Conservation (phyloP, 306 rosid species). For the Bauhinia variegata region DNA sequence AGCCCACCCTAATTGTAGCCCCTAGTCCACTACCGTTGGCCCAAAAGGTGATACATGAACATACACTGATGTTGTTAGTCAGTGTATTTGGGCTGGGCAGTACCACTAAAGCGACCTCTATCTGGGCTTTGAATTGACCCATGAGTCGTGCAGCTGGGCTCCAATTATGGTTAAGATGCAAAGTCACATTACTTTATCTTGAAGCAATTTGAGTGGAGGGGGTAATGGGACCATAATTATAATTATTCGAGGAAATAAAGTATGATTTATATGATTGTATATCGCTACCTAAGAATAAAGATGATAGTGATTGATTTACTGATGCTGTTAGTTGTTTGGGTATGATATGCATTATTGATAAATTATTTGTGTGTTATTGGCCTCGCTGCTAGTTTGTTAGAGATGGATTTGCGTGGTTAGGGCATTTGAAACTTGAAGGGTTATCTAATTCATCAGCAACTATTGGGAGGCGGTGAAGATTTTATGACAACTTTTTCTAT, state of each 20-base stretch:
- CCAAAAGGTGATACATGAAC: too few relatives aligned
- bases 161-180: constrained; percentile 13
- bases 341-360: constrained; percentile 4
- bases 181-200: constrained; percentile 16
- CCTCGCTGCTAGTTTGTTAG: too few relatives aligned
- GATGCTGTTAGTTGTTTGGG: constrained; percentile 9
- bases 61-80: too few relatives aligned
- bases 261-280: not conserved
- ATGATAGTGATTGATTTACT: constrained; percentile 3
- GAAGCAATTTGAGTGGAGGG: not conserved
- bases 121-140: not conserved
- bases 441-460: not conserved
- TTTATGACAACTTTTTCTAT: not conserved
- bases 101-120: too few relatives aligned
- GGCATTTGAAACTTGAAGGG: too few relatives aligned
- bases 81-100: too few relatives aligned
- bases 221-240: constrained; percentile 24
- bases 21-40: too few relatives aligned
- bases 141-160: not conserved
- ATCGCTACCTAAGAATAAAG: not conserved
- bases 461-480: not conserved
- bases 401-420: too few relatives aligned
- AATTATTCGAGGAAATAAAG: not conserved
- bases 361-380: too few relatives aligned
- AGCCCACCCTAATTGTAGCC: too few relatives aligned